Evolutionary conservation across 148 eudicot genomes (phyloP).

Genomic region (Drosera capensis): DNA sequence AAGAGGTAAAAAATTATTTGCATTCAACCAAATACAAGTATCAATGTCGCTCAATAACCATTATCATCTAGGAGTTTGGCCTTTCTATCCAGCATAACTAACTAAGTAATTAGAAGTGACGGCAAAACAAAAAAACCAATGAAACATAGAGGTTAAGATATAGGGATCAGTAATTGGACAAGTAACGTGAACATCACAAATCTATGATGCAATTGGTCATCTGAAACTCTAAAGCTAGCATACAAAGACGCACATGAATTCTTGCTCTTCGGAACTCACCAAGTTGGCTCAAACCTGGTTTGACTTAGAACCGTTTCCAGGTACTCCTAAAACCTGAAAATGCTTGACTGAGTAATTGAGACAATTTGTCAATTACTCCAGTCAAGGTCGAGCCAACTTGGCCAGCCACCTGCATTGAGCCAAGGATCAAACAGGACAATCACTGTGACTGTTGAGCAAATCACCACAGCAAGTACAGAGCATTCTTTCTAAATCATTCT

Average conservation of each 20-base stretch:
- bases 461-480: too few relatives aligned
- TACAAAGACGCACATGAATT: constrained; percentile 2
- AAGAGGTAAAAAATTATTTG: too few relatives aligned
- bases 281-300: constrained; percentile 51
- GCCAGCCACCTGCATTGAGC: constrained; percentile 46
- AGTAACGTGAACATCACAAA: too few relatives aligned
- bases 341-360: constrained; percentile 34
- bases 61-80: too few relatives aligned
- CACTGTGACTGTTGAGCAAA: background rate
- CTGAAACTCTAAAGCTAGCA: background rate
- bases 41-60: too few relatives aligned
- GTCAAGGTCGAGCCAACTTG: constrained; percentile 70
- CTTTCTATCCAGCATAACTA: too few relatives aligned
- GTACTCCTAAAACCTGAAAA: constrained; percentile 53
- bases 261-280: constrained; percentile 29
- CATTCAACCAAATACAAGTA: too few relatives aligned
- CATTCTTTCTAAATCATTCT: too few relatives aligned
- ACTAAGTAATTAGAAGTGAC: too few relatives aligned
- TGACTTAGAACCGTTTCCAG: constrained; percentile 26
- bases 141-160: too few relatives aligned
- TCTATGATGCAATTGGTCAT: background rate
- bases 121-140: too few relatives aligned
- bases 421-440: constrained; percentile 18
- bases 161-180: too few relatives aligned
- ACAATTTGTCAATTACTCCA: constrained; percentile 44